Evolutionary conservation across 2,329 filamentous ascomycete species (phyloP), one percentile per base, ranked within the genome.

Genomic region (Zymoseptoria ardabiliae): DNA sequence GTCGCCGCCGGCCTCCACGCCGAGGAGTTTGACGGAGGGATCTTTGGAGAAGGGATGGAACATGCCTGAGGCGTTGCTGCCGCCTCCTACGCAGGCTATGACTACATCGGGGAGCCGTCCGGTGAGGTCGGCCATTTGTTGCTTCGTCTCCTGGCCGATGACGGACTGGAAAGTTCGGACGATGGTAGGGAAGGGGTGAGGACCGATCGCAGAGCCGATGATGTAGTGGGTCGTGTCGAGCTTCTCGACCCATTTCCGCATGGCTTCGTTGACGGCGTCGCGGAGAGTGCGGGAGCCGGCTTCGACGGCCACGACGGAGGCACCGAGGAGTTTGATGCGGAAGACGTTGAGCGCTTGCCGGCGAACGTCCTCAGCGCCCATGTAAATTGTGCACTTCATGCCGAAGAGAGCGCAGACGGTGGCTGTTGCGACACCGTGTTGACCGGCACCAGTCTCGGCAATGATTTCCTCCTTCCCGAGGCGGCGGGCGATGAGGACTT

Each of bases 351-450:
- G 82, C 1, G 94, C 93, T 75, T 99, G 94, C 68, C 94, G 87
- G 60, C 94, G 88, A 56, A 97, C 94, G 71, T 99, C 94, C 78
- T 99, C 94, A 53, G 92, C 91, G 69, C 94, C 94, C 94, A 99
- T 99, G 78, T 92, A 99, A 58, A 99, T 89, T 28, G 91, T 96
- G 74, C 94, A 99, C 74, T 93, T 88, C 92, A 99, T 93, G 71
- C 91, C 91, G 70, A 99, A 97, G 78, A 97, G 96, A 72, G 94
- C 94, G 70, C 94, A 97, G 22, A 97, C 91, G 0, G 94, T 99
- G 0, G 94, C 94, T 28, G 94, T 97, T 2, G 94, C 94, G 45
- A 99, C 94, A 79, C 94, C 94, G 76, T 99, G 94, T 78, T 99
- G 94, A 19, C 94, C 94, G 57, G 94, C 94, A 66, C 94, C 94